These are phyloP conservation scores for Elymus sibiricus DNA, from an alignment of 176 grass and related monocot species.

Conservation along the genomic window DNA sequence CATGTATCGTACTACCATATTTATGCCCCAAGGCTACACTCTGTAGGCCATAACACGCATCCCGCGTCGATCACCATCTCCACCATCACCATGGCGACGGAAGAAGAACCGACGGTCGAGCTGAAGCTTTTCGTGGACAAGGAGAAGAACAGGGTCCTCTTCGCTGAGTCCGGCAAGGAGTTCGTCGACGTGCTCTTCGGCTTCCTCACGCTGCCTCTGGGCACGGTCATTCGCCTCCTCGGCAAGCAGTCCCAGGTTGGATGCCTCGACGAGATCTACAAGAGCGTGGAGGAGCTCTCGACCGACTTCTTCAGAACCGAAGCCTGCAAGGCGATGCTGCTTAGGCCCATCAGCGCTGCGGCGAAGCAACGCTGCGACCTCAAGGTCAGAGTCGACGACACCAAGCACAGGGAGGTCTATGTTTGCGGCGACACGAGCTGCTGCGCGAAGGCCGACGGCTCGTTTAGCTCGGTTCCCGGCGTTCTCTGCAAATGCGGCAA, in stretches of 20 bases:
- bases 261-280: conserved; percentile 33
- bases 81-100: neutral
- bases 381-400: neutral
- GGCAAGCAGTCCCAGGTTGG: conserved; percentile 26
- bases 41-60: too few species aligned
- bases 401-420: neutral
- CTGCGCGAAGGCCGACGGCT: neutral
- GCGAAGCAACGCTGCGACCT: neutral
- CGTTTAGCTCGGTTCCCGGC: neutral
- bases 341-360: neutral
- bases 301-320: neutral
- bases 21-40: too few species aligned
- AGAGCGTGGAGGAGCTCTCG: conserved; percentile 27
- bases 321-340: conserved; percentile 38
- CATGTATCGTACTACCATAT: too few species aligned
- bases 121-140: conserved; percentile 46
- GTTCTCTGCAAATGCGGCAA: neutral
- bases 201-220: conserved; percentile 57
- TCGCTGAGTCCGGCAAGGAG: conserved; percentile 37
- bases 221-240: conserved; percentile 28
- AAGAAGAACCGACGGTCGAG: neutral
- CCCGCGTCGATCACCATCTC: neutral
- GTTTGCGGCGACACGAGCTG: neutral
- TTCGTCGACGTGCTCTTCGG: conserved; percentile 60
- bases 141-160: conserved; percentile 33